These are phyloP conservation scores for Emergomyces pasteurianus DNA, from an alignment of 2,329 filamentous ascomycete genomes.

Conservation along the genomic window DNA sequence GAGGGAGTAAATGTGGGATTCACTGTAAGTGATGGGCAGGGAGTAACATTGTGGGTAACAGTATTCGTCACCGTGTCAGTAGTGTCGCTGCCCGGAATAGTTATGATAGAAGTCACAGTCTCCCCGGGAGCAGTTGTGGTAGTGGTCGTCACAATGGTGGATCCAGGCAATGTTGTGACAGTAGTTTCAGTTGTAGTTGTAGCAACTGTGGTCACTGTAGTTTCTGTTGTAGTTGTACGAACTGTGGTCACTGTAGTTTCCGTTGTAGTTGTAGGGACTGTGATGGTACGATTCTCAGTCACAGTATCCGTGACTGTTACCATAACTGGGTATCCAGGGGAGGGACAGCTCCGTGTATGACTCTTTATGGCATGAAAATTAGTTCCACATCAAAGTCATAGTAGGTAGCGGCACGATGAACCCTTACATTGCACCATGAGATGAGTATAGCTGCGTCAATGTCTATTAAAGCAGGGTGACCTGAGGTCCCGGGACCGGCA, in stretches of 20 bases:
- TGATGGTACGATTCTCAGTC: slow-evolving; percentile 9
- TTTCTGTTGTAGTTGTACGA: slow-evolving; percentile 9
- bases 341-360: not conserved
- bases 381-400: not conserved
- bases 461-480: not conserved
- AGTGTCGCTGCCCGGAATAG: slow-evolving; percentile 8
- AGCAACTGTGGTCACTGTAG: slow-evolving; percentile 8
- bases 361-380: not conserved
- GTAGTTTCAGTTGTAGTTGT: not conserved
- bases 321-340: slow-evolving; percentile 4
- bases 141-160: not conserved
- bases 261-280: slow-evolving; percentile 5
- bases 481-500: not conserved
- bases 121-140: slow-evolving; percentile 13
- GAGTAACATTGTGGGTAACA: slow-evolving; percentile 10
- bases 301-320: slow-evolving; percentile 10
- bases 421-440: slow-evolving; percentile 1
- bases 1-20: slow-evolving; percentile 22
- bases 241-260: slow-evolving; percentile 7
- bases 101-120: slow-evolving; percentile 10
- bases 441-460: not conserved
- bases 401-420: not conserved
- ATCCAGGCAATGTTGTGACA: slow-evolving; percentile 9
- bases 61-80: slow-evolving; percentile 9
- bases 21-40: slow-evolving; percentile 19